Conservation (phyloP, 2,329 filamentous ascomycete genomes). For the Sclerotinia minor region DNA sequence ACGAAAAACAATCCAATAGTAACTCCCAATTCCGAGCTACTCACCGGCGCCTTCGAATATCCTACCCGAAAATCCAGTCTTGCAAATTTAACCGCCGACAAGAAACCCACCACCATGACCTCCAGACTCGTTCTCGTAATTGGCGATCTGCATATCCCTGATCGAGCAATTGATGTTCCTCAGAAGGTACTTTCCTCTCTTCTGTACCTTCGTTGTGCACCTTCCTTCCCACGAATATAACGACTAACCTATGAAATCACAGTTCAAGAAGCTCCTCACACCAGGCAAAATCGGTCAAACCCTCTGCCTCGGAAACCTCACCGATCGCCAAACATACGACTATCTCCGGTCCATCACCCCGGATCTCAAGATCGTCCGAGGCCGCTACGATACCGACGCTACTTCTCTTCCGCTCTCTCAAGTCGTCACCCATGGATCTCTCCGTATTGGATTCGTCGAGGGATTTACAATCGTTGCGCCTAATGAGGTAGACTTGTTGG, state of each 20-base stretch:
- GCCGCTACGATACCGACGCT: constrained; percentile 66
- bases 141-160: constrained; percentile 90
- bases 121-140: constrained; percentile 89
- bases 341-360: constrained; percentile 74
- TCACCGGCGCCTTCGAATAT: constrained; percentile 17
- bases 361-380: constrained; percentile 69
- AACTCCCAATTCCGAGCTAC: constrained; percentile 9
- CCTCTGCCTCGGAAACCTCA: constrained; percentile 77
- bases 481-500: constrained; percentile 64
- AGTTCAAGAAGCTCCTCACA: constrained; percentile 85
- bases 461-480: constrained; percentile 65
- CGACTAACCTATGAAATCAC: constrained; percentile 25
- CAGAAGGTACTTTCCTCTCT: constrained; percentile 65
- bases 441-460: constrained; percentile 67
- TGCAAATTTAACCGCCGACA: not conserved
- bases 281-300: constrained; percentile 83
- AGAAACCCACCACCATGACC: constrained; percentile 54
- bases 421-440: constrained; percentile 64
- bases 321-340: constrained; percentile 77
- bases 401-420: constrained; percentile 64
- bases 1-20: constrained; percentile 11
- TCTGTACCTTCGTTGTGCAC: constrained; percentile 22
- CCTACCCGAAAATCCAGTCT: constrained; percentile 18
- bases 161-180: constrained; percentile 86
- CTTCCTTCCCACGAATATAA: constrained; percentile 26